Percentiles rank a stretch among this genome's conserved stretches.
phyloP scores from a whole-genome alignment of 805 yeast genomes.

The Cyberlindnera misumaiensis region DNA sequence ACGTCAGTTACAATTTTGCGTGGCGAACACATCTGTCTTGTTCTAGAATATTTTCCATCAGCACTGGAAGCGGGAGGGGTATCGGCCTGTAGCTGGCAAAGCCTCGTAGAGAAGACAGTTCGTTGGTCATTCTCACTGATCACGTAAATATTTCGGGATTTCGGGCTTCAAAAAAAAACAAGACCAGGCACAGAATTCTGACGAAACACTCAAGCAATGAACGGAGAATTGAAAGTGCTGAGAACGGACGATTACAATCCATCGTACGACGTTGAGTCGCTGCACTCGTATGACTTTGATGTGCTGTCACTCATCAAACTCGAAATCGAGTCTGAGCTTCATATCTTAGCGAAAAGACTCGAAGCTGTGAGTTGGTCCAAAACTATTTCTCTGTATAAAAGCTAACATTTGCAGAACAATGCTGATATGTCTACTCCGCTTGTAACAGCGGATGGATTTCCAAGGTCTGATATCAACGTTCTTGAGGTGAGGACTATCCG shows the following conservation, averaged over 20 bases:
- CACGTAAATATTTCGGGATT: too few species aligned
- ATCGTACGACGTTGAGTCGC: conserved; percentile 4
- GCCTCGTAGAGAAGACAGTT: too few species aligned
- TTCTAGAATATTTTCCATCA: too few species aligned
- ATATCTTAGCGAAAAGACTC: conserved; percentile 23
- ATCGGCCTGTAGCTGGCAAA: too few species aligned
- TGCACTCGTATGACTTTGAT: conserved; percentile 5
- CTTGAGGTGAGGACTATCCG: conserved; percentile 58
- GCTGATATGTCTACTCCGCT: conserved; percentile 61
- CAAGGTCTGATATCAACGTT: conserved; percentile 78
- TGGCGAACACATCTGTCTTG: too few species aligned
- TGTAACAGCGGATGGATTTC: conserved; percentile 72
- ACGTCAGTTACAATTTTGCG: too few species aligned
- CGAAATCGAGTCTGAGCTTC: conserved; percentile 11
- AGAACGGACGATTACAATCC: conserved; percentile 9
- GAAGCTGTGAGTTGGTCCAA: conserved; percentile 5
- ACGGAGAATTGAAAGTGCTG: conserved; percentile 11
- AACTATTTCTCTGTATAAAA: too few species aligned
- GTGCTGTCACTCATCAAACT: conserved; percentile 9
- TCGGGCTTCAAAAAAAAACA: too few species aligned
- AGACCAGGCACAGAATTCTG: neutral
- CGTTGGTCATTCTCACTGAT: too few species aligned
- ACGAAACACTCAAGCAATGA: conserved; percentile 3
- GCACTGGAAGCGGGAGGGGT: too few species aligned
- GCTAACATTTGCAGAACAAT: conserved; percentile 28